phyloP scores from a whole-genome alignment of 2,329 filamentous ascomycete genomes.

The Gliomastix tumulicola region DNA sequence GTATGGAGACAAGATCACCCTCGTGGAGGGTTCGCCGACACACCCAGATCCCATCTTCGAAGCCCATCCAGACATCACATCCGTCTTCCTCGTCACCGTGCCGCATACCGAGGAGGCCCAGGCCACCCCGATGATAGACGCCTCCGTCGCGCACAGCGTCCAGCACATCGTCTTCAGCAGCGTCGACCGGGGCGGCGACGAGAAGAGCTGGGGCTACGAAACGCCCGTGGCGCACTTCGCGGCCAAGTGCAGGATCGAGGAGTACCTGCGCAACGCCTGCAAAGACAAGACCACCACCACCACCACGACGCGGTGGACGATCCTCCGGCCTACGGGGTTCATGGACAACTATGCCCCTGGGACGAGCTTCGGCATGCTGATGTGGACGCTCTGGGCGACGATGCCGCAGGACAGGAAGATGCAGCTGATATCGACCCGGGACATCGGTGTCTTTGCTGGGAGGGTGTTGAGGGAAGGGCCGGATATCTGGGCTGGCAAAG shows the following conservation, averaged over 20 bases:
- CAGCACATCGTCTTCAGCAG: slow-evolving; percentile 17
- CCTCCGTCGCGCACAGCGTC: slow-evolving; percentile 4
- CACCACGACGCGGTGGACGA: slow-evolving; percentile 11
- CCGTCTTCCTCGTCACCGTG: slow-evolving; percentile 16
- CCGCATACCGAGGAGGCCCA: slow-evolving; percentile 15
- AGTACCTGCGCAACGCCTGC: slow-evolving; percentile 8
- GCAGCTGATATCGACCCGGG: slow-evolving; percentile 15
- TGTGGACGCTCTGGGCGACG: slow-evolving; percentile 15
- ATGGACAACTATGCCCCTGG: slow-evolving; percentile 16
- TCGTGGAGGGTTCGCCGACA: slow-evolving; percentile 11
- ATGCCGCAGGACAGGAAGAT: slow-evolving; percentile 13
- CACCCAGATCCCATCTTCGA: slow-evolving; percentile 10
- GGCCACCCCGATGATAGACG: slow-evolving; percentile 14
- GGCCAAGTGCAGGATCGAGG: slow-evolving; percentile 11
- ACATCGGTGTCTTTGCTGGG: slow-evolving; percentile 15
- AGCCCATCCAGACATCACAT: slow-evolving; percentile 10
- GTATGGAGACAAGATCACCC: slow-evolving; percentile 1
- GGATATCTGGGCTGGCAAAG: slow-evolving; percentile 7
- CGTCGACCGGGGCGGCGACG: slow-evolving; percentile 11
- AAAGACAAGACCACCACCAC: too few relatives aligned
- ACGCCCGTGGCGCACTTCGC: slow-evolving; percentile 11
- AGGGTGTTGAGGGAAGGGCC: slow-evolving; percentile 8
- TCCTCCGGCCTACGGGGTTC: slow-evolving; percentile 16
- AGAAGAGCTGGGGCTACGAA: slow-evolving; percentile 8
- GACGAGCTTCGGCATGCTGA: slow-evolving; percentile 15